Evolutionary conservation across 108 stramenopile genomes (phyloP).

Genomic region (Skeletonema potamos): DNA sequence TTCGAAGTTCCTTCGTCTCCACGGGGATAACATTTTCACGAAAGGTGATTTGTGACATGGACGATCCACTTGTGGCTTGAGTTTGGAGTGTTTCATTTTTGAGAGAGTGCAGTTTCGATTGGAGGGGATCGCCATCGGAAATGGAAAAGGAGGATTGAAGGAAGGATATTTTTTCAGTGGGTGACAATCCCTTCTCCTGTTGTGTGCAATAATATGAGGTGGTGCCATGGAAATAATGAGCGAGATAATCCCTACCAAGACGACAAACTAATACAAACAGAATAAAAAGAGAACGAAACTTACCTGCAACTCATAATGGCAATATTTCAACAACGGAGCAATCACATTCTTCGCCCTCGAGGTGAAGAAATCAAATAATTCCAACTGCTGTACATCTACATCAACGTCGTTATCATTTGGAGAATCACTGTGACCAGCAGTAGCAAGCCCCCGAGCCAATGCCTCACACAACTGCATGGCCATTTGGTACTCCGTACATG

Average conservation of each 20-base stretch:
- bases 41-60: slow-evolving; percentile 50
- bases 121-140: slow-evolving; percentile 1
- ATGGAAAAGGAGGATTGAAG: slow-evolving; percentile 6
- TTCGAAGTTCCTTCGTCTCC: slow-evolving; percentile 49
- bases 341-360: slow-evolving; percentile 72
- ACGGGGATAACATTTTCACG: slow-evolving; percentile 59
- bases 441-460: slow-evolving; percentile 1
- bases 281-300: neutral
- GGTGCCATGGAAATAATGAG: too few relatives aligned
- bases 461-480: slow-evolving; percentile 45
- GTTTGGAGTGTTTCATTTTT: slow-evolving; percentile 7
- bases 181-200: slow-evolving; percentile 26
- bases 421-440: neutral
- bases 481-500: slow-evolving; percentile 53
- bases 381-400: slow-evolving; percentile 42
- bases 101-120: slow-evolving; percentile 17
- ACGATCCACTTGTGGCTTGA: slow-evolving; percentile 9
- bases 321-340: slow-evolving; percentile 71
- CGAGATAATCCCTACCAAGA: neutral
- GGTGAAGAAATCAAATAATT: slow-evolving; percentile 71
- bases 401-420: slow-evolving; percentile 5
- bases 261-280: too few relatives aligned
- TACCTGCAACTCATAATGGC: slow-evolving; percentile 71
- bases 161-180: slow-evolving; percentile 15
- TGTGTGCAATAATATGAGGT: neutral